Evolutionary conservation across 805 yeast species (phyloP).

Genomic region (Yarrowia divulgata): DNA sequence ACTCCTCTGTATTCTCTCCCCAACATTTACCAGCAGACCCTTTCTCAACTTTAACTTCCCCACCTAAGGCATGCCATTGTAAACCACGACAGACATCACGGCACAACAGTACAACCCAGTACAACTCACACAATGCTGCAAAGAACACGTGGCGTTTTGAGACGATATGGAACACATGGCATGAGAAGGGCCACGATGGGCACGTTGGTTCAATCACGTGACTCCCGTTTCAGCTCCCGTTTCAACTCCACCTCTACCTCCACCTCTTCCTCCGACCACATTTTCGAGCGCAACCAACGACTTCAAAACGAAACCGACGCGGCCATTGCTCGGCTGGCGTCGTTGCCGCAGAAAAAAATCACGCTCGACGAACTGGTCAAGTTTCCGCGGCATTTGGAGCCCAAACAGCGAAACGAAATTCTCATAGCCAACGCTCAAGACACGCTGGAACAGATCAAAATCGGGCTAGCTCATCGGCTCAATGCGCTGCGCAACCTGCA

Average conservation of each 20-base stretch:
- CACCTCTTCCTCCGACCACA: neutral
- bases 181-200: too few relatives aligned
- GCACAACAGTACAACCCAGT: neutral
- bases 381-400: conserved; percentile 38
- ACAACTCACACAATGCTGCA: neutral
- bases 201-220: too few relatives aligned
- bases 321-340: conserved; percentile 19
- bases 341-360: conserved; percentile 24
- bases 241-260: too few relatives aligned
- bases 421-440: conserved; percentile 49
- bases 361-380: conserved; percentile 25
- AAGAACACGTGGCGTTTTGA: neutral
- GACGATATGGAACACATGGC: too few relatives aligned
- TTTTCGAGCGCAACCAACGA: conserved; percentile 17
- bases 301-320: conserved; percentile 28
- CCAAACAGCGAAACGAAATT: conserved; percentile 25
- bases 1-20: neutral
- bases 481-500: conserved; percentile 77
- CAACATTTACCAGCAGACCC: neutral
- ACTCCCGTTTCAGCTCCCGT: too few relatives aligned
- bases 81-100: neutral
- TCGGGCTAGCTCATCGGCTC: conserved; percentile 68
- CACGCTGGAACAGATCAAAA: conserved; percentile 44
- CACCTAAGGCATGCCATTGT: neutral
- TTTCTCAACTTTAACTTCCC: conserved; percentile 12